Evolutionary conservation across 352 stramenopile species (phyloP).

Genomic region (Globisporangium heterothallicum): DNA sequence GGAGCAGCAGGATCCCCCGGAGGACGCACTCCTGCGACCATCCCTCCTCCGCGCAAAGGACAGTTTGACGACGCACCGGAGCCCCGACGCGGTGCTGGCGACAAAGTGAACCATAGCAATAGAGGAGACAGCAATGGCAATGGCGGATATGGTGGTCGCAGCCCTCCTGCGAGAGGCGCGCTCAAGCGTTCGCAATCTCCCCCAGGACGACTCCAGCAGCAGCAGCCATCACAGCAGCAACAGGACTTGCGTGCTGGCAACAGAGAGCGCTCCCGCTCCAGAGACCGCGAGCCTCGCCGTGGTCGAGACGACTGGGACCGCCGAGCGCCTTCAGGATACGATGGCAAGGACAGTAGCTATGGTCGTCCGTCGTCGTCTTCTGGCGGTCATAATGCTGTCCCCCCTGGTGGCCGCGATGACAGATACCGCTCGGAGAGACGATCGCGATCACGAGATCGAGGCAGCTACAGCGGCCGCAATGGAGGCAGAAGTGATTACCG

Average conservation of each 20-base stretch:
- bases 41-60: constrained; percentile 27
- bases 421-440: constrained; percentile 15
- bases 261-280: constrained; percentile 10
- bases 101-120: constrained; percentile 6
- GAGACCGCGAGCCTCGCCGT: constrained; percentile 7
- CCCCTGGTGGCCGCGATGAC: constrained; percentile 9
- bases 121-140: constrained; percentile 2
- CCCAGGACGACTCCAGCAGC: not conserved
- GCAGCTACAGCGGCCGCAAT: constrained; percentile 10
- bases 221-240: constrained; percentile 1
- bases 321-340: no score
- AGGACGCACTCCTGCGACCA: constrained; percentile 6
- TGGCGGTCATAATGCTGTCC: no score
- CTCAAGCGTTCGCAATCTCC: constrained; percentile 10
- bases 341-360: no score
- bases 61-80: constrained; percentile 70
- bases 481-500: constrained; percentile 5
- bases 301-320: constrained; percentile 4
- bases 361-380: no score
- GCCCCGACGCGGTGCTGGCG: constrained; percentile 10
- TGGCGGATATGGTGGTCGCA: not conserved
- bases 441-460: constrained; percentile 26
- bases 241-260: constrained; percentile 16
- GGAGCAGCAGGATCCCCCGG: constrained; percentile 4
- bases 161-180: not conserved